Evolutionary conservation across 2,329 filamentous ascomycete species (phyloP), one percentile per base, ranked within the genome.

Genomic region (Fusarium sulawesiense): DNA sequence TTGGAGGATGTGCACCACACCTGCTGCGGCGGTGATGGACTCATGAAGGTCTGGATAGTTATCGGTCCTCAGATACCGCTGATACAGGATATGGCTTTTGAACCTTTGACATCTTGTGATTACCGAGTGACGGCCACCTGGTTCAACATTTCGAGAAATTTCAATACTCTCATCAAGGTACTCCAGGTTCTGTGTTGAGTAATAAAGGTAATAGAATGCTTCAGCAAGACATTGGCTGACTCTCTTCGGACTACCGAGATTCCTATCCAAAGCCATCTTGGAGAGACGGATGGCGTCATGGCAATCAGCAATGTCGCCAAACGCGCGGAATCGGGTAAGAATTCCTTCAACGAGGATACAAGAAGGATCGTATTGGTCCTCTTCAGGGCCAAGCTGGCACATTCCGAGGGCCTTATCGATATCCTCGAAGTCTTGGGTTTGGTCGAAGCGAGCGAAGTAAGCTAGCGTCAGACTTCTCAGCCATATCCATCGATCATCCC

Each of bases 311-410:
- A 25, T 7, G 1, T 49, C 29, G 6, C 42, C 23, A 1, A 6
- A 27, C 1, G 29, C 21, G 6, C 18, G 8, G 1, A 49, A 25
- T 1, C 30, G 16, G 0, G 7, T 6, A 8, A 56, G 30, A 1
- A 50, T 18, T 2, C 29, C 18, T 6, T 49, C 29, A 2, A 56
- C 11, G 0, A 56, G 30, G 2, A 7, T 49, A 5, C 45, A 29
- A 4, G 29, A 18, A 2, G 14, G 29, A 6, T 20, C 53, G 5
- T 13, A 37, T 3, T 25, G 3, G 7, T 2, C 14, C 16, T 49
- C 13, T 0, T 21, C 11, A 0, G 10, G n/a, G 0, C 21, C 42
- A 7, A 3, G 16, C 9, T 12, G 27, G 29, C 53, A 37, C 10
- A 29, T 27, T 0, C 21, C 2, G 14, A 50, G 14, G 2, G 53